Percentiles rank a stretch among this genome's conserved stretches.
Evolutionary conservation across 2,329 filamentous ascomycete species (phyloP).

Genomic region (Trichoderma asperellum): DNA sequence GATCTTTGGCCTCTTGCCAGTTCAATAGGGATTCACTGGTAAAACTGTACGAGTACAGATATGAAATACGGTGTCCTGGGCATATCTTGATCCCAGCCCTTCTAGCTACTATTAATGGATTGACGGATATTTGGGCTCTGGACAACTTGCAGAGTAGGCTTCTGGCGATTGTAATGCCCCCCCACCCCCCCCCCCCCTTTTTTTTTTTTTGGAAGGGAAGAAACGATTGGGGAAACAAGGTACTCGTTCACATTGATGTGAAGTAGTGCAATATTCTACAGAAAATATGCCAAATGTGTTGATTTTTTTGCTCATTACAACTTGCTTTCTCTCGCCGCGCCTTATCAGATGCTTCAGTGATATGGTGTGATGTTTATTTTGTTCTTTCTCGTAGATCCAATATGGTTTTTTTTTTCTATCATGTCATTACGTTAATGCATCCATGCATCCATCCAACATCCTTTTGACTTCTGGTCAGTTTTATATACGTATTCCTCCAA

Average conservation of each 20-base stretch:
- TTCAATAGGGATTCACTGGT: not conserved
- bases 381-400: not conserved
- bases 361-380: not conserved
- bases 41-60: conserved; percentile 22
- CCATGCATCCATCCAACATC: conserved; percentile 8
- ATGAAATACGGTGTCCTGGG: conserved; percentile 12
- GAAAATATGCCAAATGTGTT: conserved; percentile 28
- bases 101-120: not conserved
- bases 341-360: not conserved
- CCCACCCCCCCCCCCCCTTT: not conserved
- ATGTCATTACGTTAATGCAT: not conserved
- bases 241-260: conserved; percentile 23
- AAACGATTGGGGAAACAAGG: conserved; percentile 2
- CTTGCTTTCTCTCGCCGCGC: not conserved
- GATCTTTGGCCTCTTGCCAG: not conserved
- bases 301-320: conserved; percentile 9
- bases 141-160: conserved; percentile 9
- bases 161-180: not conserved
- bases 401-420: not conserved
- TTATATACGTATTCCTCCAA: conserved; percentile 37
- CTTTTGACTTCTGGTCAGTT: conserved; percentile 49
- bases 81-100: not conserved
- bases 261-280: conserved; percentile 24
- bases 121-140: not conserved
- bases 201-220: not conserved